Evolutionary conservation across 352 stramenopile genomes (phyloP), one percentile per base, ranked within the genome.

Genomic region (Elongisporangium anandrum): DNA sequence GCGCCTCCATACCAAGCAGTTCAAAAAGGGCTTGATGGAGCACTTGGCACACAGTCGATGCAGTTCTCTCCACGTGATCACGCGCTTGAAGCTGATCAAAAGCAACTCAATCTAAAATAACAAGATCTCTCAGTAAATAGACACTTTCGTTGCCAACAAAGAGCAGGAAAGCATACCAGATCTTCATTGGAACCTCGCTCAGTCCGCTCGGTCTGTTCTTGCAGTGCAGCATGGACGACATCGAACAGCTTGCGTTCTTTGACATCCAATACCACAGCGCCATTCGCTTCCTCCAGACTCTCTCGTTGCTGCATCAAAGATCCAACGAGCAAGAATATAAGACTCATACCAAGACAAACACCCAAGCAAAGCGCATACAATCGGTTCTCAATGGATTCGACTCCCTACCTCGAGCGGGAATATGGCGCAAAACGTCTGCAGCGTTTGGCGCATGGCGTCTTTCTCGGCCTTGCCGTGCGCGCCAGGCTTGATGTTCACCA

Each of bases 161-260:
- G 8, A 52, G 20, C 22, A 41, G 16, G 23, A 7, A 8, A 15
- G 65, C 71, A 17, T 22, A 82, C 77, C 63, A 92, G 65, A 29
- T 84, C 70, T 48, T 86, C 76, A 4, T 75, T 78, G 55, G 75
- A 66, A 29, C 73, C 68, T 20, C 73, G 75, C 52, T 85, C 78
- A 0, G 71, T 79, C 48, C 68, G 74, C 62, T 89, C 76, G 3
- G 77, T 86, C 53, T 86, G 74, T 39, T 86, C 68, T 55, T 92
- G 73, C 17, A 95, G 61, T 38, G 93, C 60, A n/a, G 68, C 65
- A 58, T 92, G 73, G 50, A 95, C 73, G 23, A 81, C 79, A 24
- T 90, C 73, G 50, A 91, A 92, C 47, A 95, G 73, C 52, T 79
- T 82, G 21, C 72, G 74, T 49, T 95, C 81, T 56, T 95, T 95